Evolutionary conservation across 352 stramenopile species (phyloP).

Genomic region (Pythium aquatile): DNA sequence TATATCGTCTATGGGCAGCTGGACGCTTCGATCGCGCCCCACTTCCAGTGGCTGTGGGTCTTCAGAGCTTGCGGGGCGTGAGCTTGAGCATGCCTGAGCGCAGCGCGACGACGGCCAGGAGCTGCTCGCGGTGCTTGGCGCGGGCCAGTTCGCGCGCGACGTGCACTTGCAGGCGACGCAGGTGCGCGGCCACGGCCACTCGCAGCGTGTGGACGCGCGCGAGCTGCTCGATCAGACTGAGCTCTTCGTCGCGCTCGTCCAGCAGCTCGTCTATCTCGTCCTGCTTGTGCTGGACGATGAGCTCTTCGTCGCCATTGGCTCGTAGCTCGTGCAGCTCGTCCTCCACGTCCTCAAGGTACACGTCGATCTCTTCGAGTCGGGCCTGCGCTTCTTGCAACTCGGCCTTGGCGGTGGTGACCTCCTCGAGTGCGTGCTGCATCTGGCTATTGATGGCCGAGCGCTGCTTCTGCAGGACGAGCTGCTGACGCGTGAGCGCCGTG

Average conservation of each 20-base stretch:
- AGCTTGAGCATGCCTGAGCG: constrained; percentile 55
- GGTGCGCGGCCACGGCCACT: constrained; percentile 33
- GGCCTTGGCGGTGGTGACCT: constrained; percentile 44
- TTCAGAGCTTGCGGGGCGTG: constrained; percentile 32
- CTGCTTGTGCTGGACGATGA: constrained; percentile 26
- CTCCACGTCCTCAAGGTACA: constrained; percentile 49
- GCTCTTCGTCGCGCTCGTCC: constrained; percentile 61
- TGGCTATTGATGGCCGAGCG: constrained; percentile 38
- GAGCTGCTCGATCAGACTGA: constrained; percentile 55
- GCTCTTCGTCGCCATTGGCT: constrained; percentile 15
- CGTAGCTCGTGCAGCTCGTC: constrained; percentile 42
- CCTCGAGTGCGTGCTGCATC: constrained; percentile 33
- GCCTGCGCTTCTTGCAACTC: constrained; percentile 53
- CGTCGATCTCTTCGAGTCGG: constrained; percentile 66
- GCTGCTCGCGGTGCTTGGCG: constrained; percentile 48
- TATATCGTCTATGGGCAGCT: not conserved
- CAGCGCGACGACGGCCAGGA: constrained; percentile 49
- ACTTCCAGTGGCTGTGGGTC: not conserved
- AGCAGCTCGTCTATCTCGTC: constrained; percentile 54
- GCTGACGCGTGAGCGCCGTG: constrained; percentile 47
- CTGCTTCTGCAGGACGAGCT: constrained; percentile 39
- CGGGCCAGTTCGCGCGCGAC: constrained; percentile 42
- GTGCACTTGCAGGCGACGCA: constrained; percentile 41
- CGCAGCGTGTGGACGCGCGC: constrained; percentile 48
- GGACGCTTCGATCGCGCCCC: not conserved